A percentile compares a stretch with the other conserved stretches of the same genome.
Evolutionary conservation across 1,139 yeast species (phyloP).

Genomic region (Yamadazyma dendronema): DNA sequence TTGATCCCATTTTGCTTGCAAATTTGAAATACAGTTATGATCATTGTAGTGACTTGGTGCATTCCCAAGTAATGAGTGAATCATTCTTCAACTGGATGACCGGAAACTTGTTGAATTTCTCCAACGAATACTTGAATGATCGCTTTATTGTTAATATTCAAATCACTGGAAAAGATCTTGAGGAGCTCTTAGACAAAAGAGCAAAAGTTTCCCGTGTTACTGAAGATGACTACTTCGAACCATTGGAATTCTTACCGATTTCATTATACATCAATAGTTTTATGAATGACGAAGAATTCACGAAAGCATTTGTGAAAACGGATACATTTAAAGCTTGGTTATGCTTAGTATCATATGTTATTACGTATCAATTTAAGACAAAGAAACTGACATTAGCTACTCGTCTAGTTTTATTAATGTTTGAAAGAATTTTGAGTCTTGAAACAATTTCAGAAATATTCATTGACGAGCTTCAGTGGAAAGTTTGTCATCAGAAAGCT

Average conservation of each 20-base stretch:
- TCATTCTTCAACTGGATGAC: slow-evolving; percentile 44
- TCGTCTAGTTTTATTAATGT: slow-evolving; percentile 25
- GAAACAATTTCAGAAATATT: slow-evolving; percentile 18
- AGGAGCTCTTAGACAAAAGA: slow-evolving; percentile 7
- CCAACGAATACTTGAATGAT: slow-evolving; percentile 14
- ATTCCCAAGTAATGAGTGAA: slow-evolving; percentile 25
- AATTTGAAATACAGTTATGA: slow-evolving; percentile 29
- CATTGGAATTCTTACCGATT: slow-evolving; percentile 26
- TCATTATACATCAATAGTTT: slow-evolving; percentile 17
- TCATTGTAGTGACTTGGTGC: slow-evolving; percentile 31
- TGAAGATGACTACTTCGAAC: slow-evolving; percentile 13
- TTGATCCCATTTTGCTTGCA: slow-evolving; percentile 9
- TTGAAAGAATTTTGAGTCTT: slow-evolving; percentile 12
- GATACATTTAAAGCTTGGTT: slow-evolving; percentile 34
- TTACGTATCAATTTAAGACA: slow-evolving; percentile 36
- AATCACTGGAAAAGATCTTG: slow-evolving; percentile 7
- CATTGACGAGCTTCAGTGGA: slow-evolving; percentile 42
- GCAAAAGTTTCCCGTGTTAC: slow-evolving; percentile 3
- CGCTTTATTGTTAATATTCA: slow-evolving; percentile 5
- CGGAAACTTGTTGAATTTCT: slow-evolving; percentile 20
- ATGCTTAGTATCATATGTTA: slow-evolving; percentile 35
- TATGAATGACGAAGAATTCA: slow-evolving; percentile 7
- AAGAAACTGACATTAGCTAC: slow-evolving; percentile 21
- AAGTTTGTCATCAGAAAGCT: slow-evolving; percentile 38
- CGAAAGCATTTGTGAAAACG: slow-evolving; percentile 7